Percentiles rank a stretch among this genome's conserved stretches.
These are phyloP conservation scores for Picea abies DNA, from an alignment of 83 land plant genomes.

Conservation along the genomic window DNA sequence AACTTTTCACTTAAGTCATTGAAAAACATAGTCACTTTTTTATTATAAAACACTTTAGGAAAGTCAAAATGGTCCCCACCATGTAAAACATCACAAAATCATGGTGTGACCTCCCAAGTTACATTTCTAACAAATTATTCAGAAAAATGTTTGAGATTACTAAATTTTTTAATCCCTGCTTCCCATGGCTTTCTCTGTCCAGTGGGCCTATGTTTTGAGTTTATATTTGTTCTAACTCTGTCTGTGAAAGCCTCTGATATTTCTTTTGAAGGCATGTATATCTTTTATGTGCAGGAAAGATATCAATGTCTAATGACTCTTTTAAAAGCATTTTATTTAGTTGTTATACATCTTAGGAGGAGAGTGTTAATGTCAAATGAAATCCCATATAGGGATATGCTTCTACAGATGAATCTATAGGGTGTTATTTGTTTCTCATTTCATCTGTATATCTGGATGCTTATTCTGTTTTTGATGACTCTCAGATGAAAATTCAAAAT, in stretches of 20 bases:
- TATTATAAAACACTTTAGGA: no score
- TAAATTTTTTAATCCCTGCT: not conserved
- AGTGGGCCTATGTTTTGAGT: not conserved
- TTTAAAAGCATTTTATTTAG: not conserved
- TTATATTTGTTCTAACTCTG: not conserved
- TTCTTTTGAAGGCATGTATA: not conserved
- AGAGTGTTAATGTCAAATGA: not conserved
- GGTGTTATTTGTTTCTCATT: not conserved
- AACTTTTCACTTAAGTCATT: no score
- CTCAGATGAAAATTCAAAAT: constrained; percentile 5
- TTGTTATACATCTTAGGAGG: not conserved
- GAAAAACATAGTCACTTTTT: no score
- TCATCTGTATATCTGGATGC: not conserved
- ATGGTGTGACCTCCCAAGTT: no score
- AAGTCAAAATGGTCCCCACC: no score
- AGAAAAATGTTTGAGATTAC: not conserved
- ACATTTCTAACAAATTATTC: not conserved
- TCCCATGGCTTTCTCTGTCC: not conserved
- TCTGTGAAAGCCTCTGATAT: not conserved
- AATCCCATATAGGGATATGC: no score
- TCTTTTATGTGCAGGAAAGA: not conserved
- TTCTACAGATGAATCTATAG: not conserved
- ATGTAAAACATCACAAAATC: no score
- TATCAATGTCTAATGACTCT: not conserved
- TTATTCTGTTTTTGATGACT: constrained; percentile 1